These are phyloP conservation scores for Epichloe bromicola DNA, from an alignment of 2,329 filamentous ascomycete species.

Conservation along the genomic window DNA sequence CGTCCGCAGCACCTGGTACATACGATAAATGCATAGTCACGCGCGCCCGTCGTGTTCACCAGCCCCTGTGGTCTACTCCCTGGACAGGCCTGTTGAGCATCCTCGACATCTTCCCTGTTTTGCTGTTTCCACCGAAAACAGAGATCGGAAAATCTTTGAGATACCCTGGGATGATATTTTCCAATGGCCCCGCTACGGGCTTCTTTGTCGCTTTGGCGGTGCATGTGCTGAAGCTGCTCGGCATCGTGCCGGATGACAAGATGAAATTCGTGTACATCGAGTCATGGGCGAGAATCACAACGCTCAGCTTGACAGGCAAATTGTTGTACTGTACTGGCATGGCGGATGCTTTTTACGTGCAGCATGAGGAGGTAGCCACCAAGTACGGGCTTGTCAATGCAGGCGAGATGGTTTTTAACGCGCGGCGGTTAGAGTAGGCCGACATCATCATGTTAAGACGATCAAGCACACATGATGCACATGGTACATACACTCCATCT, in stretches of 20 bases:
- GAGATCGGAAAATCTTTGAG: constrained; percentile 12
- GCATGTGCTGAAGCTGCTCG: constrained; percentile 33
- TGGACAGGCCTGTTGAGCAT: constrained; percentile 54
- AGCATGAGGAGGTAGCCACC: constrained; percentile 55
- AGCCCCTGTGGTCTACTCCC: constrained; percentile 62
- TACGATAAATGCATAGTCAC: constrained; percentile 58
- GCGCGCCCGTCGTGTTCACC: constrained; percentile 70
- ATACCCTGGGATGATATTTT: constrained; percentile 65
- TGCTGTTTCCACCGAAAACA: constrained; percentile 27
- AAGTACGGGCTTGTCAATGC: constrained; percentile 26
- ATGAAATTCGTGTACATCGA: constrained; percentile 79
- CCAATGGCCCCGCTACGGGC: constrained; percentile 80
- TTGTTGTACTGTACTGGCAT: constrained; percentile 51
- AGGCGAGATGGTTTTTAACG: constrained; percentile 28
- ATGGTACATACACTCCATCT: constrained; percentile 10
- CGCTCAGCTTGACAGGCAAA: constrained; percentile 72
- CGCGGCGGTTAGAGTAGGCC: constrained; percentile 13
- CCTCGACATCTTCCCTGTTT: constrained; percentile 43
- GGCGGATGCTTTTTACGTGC: constrained; percentile 68
- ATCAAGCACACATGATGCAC: constrained; percentile 11
- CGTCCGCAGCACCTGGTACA: constrained; percentile 25
- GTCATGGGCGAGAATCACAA: constrained; percentile 77
- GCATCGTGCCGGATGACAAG: constrained; percentile 32
- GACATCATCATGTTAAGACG: background rate
- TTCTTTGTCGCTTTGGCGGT: constrained; percentile 54